These are phyloP conservation scores for Telopea speciosissima DNA, from an alignment of 177 flowering plant species.

Conservation along the genomic window DNA sequence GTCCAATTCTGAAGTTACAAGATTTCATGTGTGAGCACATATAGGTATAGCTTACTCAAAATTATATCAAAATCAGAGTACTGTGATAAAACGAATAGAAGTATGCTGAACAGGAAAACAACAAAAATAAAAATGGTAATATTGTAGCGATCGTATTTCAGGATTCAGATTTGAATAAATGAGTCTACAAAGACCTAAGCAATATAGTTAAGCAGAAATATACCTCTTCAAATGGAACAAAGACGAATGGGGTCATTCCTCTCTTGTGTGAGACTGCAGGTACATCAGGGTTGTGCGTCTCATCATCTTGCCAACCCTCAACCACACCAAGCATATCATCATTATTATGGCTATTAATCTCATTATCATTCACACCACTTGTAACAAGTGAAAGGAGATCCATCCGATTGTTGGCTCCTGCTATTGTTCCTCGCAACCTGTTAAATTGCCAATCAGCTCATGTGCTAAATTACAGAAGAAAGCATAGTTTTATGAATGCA, in stretches of 20 bases:
- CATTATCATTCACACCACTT: constrained; percentile 65
- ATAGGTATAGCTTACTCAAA: neutral
- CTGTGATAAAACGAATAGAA: neutral
- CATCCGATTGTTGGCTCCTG: constrained; percentile 89
- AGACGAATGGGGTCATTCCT: constrained; percentile 81
- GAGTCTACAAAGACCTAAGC: too few species aligned
- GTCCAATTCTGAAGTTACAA: neutral
- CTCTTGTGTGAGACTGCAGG: constrained; percentile 85
- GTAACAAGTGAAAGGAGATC: constrained; percentile 85
- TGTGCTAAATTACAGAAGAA: too few species aligned
- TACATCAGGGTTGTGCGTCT: constrained; percentile 90
- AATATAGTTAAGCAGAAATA: too few species aligned
- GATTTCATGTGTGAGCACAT: neutral
- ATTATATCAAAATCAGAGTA: too few species aligned
- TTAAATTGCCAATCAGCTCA: constrained; percentile 4
- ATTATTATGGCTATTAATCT: constrained; percentile 34
- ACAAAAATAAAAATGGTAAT: neutral
- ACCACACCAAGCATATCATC: constrained; percentile 74
- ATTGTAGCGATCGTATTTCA: too few species aligned
- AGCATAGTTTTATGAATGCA: too few species aligned
- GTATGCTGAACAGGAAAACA: neutral
- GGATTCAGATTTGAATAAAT: neutral
- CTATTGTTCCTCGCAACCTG: constrained; percentile 82
- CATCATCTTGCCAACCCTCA: constrained; percentile 84
- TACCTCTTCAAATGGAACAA: constrained; percentile 94